Conservation (phyloP, 768 basidiomycete genomes). For the Astraeus odoratus region DNA sequence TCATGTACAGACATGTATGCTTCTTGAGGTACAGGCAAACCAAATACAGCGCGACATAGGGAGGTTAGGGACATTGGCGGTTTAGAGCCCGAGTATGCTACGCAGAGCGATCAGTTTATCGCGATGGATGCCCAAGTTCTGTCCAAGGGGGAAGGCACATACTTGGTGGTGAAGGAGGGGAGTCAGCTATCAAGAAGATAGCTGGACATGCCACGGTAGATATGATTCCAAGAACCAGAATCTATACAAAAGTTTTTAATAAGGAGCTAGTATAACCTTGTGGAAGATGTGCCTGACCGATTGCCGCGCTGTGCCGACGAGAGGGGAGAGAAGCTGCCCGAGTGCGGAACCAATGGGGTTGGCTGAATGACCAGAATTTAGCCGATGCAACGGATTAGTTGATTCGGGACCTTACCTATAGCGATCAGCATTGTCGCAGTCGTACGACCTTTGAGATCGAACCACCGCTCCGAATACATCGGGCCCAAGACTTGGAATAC, state of each 20-base stretch:
- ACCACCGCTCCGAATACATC: conserved; percentile 74
- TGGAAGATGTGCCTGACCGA: conserved; percentile 44
- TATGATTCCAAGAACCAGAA: conserved; percentile 66
- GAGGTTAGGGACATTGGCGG: conserved; percentile 45
- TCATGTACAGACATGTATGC: conserved; percentile 57
- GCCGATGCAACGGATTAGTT: too few species aligned
- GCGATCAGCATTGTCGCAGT: conserved; percentile 56
- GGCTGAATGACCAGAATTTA: too few species aligned
- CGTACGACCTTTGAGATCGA: conserved; percentile 59
- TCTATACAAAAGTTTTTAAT: conserved; percentile 30
- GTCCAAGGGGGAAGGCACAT: too few species aligned
- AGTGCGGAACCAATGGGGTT: conserved; percentile 72
- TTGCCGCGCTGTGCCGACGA: conserved; percentile 43
- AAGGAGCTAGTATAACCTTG: neutral
- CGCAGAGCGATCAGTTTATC: neutral
- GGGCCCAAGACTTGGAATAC: conserved; percentile 68
- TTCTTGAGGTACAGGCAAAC: conserved; percentile 32
- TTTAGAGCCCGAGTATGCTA: conserved; percentile 66
- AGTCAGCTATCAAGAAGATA: conserved; percentile 48
- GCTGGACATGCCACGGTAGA: conserved; percentile 55
- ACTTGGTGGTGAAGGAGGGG: conserved; percentile 80
- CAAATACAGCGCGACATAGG: conserved; percentile 50
- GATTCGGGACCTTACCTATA: too few species aligned
- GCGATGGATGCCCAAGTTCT: neutral
- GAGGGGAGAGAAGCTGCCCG: conserved; percentile 66